These are phyloP conservation scores for Pseudocercospora eumusae DNA, from an alignment of 2,329 filamentous ascomycete genomes.

Conservation along the genomic window DNA sequence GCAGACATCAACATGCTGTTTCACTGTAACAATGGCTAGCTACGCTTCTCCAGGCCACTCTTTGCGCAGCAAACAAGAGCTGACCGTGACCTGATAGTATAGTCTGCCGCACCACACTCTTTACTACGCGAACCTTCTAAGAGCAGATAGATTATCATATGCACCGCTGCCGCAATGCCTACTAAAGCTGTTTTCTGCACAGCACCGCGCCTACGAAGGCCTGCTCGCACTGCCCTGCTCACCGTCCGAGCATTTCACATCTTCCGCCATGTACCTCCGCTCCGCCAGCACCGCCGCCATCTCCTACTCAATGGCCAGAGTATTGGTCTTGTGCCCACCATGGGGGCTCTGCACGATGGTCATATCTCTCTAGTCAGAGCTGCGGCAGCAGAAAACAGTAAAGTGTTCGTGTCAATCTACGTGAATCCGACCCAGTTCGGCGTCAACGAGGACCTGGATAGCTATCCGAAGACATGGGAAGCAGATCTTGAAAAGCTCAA, in stretches of 20 bases:
- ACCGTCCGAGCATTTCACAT: conserved; percentile 60
- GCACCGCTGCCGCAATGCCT: neutral
- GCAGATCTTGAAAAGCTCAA: conserved; percentile 69
- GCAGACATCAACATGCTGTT: conserved; percentile 19
- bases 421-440: conserved; percentile 98
- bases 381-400: conserved; percentile 79
- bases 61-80: neutral
- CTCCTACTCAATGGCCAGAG: conserved; percentile 67
- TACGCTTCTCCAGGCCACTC: neutral
- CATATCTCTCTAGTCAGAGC: conserved; percentile 83
- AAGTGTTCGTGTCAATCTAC: conserved; percentile 89
- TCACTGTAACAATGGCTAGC: conserved; percentile 5
- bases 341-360: conserved; percentile 94
- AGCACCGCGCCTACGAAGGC: neutral
- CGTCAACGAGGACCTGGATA: conserved; percentile 78
- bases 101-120: neutral
- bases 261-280: conserved; percentile 71
- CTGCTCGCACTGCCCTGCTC: neutral
- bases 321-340: conserved; percentile 89
- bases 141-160: neutral
- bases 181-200: neutral
- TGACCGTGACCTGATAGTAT: neutral
- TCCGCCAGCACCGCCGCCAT: conserved; percentile 69
- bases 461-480: conserved; percentile 89
- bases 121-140: neutral